Base-by-base conservation (phyloP, 2,329 filamentous ascomycete genomes). In the Nigrospora oryzae region DNA sequence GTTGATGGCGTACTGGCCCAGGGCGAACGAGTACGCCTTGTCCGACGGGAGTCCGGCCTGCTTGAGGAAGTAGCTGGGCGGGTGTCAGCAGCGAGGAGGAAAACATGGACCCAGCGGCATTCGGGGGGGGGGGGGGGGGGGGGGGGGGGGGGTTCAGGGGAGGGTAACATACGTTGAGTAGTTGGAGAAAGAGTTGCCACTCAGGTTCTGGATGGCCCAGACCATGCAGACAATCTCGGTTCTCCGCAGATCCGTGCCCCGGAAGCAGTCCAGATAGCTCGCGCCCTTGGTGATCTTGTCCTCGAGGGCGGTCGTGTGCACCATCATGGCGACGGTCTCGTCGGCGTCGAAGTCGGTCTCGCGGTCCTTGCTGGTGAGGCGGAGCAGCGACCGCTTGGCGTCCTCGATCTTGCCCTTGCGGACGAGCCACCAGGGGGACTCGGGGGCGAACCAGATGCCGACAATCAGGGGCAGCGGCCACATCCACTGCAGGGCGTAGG, bases 321-420 rank as follows among this genome's bases (percentile, higher is more conserved):
- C 80, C 86, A 95, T 95, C 87, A 95, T 94, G 55, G 86, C 83
- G 41, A 95, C 73, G 0, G 87, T 93, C 65, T 93, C 87, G 50
- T 94, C 85, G 11, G 85, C 78, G 56, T 94, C 79, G 54, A 93
- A 90, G 48, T 84, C 76, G 1, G 79, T 83, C 48, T 88, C 82
- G 44, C 71, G 69, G 50, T 36, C 37, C 5, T 80, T 68, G 54
- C 74, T 83, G 5, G 83, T 86, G 16, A 88, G 68, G 4, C 83
- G 79, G 40, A 83, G 67, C 16, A 88, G 71, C 2, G 83, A 69
- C 39, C 69, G 66, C 65, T 86, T 86, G 30, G 84, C 84, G 14
- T 86, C 80, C 10, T 80, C 76, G 35, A 79, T 65, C 33, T 72
- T 73, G 32, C 79, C 81, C 55, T 74, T 77, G 35, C 84, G 79